These are phyloP conservation scores for Anethum foeniculum DNA, from an alignment of 140 eudicot genomes.

Conservation along the genomic window DNA sequence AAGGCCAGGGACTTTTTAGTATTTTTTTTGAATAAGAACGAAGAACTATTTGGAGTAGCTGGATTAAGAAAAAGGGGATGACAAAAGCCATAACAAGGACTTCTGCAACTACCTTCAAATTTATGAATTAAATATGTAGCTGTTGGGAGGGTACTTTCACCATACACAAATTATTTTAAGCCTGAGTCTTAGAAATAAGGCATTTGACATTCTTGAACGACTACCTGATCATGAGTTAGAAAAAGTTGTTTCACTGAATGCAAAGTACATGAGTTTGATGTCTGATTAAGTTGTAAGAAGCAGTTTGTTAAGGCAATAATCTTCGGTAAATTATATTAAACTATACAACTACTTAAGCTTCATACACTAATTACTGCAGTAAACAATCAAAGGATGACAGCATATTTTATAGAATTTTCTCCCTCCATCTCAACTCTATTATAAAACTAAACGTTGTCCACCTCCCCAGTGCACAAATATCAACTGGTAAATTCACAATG, in stretches of 20 bases:
- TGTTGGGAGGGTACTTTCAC: slow-evolving; percentile 24
- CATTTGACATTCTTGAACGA: slow-evolving; percentile 12
- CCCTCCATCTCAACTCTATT: not conserved
- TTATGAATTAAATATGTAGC: slow-evolving; percentile 21
- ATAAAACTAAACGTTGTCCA: not conserved
- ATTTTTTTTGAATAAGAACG: slow-evolving; percentile 7
- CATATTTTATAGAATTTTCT: not conserved
- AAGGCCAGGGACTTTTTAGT: slow-evolving; percentile 2
- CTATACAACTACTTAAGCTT: not conserved
- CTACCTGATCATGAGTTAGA: not conserved
- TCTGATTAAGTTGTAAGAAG: not conserved
- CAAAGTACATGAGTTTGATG: not conserved
- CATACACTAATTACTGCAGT: not conserved
- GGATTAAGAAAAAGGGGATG: slow-evolving; percentile 11
- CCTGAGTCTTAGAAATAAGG: not conserved
- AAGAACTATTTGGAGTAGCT: slow-evolving; percentile 11
- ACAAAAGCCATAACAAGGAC: slow-evolving; percentile 30
- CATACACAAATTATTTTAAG: not conserved
- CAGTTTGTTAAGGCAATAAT: not conserved
- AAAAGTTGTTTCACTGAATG: not conserved
- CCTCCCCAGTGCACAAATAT: not conserved
- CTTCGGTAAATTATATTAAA: not conserved
- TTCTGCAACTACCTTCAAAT: slow-evolving; percentile 20
- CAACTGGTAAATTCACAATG: not conserved
- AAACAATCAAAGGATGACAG: not conserved